phyloP scores from a whole-genome alignment of 163 green algal species.

The Trebouxiophyceae sp. region DNA sequence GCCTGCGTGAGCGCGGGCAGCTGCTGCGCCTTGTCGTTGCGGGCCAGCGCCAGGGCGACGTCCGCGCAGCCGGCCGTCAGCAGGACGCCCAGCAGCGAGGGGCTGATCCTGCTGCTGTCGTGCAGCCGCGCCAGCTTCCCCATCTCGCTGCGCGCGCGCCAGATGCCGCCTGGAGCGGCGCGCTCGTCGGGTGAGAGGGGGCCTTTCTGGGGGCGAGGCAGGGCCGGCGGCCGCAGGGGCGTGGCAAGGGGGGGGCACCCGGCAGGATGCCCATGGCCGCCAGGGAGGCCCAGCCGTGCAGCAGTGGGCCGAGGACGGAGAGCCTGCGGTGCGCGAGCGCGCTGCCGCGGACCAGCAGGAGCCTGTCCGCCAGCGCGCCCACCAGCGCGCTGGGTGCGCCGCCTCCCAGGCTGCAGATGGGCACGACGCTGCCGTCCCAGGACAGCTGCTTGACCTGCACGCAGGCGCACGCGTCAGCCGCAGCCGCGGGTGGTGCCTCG shows the following conservation, averaged over 20 bases:
- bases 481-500: too few relatives aligned
- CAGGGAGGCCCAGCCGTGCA: constrained; percentile 56
- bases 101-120: constrained; percentile 39
- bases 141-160: constrained; percentile 26
- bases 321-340: constrained; percentile 28
- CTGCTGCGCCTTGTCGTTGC: constrained; percentile 11
- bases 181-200: too few relatives aligned
- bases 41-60: constrained; percentile 42
- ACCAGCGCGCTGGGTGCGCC: constrained; percentile 29
- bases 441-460: constrained; percentile 49
- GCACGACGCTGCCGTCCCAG: constrained; percentile 44
- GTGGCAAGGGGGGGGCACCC: constrained; percentile 16
- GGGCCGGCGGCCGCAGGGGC: too few relatives aligned
- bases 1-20: constrained; percentile 3
- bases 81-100: constrained; percentile 43
- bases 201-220: too few relatives aligned
- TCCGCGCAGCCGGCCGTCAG: constrained; percentile 40
- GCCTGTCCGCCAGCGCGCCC: constrained; percentile 50
- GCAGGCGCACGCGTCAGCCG: too few relatives aligned
- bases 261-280: constrained; percentile 36
- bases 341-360: constrained; percentile 42
- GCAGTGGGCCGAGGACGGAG: constrained; percentile 43
- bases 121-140: constrained; percentile 35
- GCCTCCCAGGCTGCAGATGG: constrained; percentile 26
- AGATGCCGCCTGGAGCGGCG: constrained; percentile 29